Base-by-base conservation (phyloP, 2,329 filamentous ascomycete species). In the Trichoderma oligosporum region DNA sequence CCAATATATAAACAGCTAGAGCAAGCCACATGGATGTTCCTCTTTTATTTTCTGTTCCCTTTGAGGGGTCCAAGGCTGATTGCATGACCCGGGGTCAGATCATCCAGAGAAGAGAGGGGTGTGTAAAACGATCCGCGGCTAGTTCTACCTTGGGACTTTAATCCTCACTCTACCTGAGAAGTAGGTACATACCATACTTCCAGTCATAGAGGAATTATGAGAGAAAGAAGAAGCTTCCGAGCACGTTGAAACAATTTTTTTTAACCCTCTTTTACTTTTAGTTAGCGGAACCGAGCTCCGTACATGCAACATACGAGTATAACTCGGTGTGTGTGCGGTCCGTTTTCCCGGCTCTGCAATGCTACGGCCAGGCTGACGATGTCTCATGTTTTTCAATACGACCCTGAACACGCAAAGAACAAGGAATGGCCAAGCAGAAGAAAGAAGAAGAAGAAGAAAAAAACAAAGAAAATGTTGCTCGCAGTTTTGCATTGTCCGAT, bases 1-100 rank as follows among this genome's bases (percentile, higher is more conserved):
- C 52, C 41, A 55, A 46, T 55, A 45, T 55, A 46, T 7, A 45
- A 46, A 11, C 33, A 46, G 52, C 52, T 55, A 46, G 41, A 55
- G 52, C 52, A 31, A 46, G 52, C 41, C 51, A 46, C 51, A 45
- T 46, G 41, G 41, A 55, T 46, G 51, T 36, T 16, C 20, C 52
- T 8, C 25, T 33, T 54, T 20, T 35, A 29, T 39, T 53, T 22
- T 36, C 41, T n/a, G n/a, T n/a, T n/a, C n/a, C n/a, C n/a, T n/a
- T 38, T n/a, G 51, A 46, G 52, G 36, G 41, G 52, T 36, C 38
- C 31, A 46, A 45, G 51, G 51, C 39, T 54, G 41, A 44, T 54
- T 45, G 51, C 38, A 55, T 55, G 41, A 38, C 41, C 41, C 31
- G 52, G 49, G 52, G 52, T 55, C 52, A 45, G 41, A 46, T 46